Percentiles rank a stretch among this genome's conserved stretches.
Conservation (phyloP, 495 filamentous ascomycete species). For the Aspergillus biplanus region DNA sequence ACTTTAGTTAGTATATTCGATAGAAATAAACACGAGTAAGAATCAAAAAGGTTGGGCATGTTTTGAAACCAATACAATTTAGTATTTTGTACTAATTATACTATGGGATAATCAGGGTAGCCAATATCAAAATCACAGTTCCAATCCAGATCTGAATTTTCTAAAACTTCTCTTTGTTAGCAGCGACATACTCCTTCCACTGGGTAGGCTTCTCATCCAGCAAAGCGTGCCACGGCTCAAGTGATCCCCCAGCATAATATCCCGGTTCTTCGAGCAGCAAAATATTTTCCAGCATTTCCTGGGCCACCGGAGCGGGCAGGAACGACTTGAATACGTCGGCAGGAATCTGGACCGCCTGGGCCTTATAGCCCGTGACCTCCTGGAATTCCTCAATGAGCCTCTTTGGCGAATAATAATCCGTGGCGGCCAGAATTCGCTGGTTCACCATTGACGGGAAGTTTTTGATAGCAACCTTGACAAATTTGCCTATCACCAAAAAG, state of each 20-base stretch:
- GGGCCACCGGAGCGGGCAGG: slow-evolving; percentile 41
- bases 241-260: slow-evolving; percentile 48
- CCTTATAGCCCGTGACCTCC: slow-evolving; percentile 50
- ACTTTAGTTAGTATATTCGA: no score
- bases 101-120: no score
- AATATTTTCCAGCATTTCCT: slow-evolving; percentile 60
- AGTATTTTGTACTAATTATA: no score
- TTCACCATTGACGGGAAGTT: slow-evolving; percentile 25
- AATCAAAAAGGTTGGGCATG: no score
- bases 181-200: slow-evolving; percentile 11
- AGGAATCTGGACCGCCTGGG: slow-evolving; percentile 43
- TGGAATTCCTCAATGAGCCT: slow-evolving; percentile 55
- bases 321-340: slow-evolving; percentile 49
- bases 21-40: no score
- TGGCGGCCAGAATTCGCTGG: slow-evolving; percentile 42
- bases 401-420: slow-evolving; percentile 51
- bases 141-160: no score
- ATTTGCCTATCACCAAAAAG: slow-evolving; percentile 42
- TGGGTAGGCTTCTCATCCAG: slow-evolving; percentile 1
- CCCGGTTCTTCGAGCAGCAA: slow-evolving; percentile 50
- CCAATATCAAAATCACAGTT: no score
- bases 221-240: slow-evolving; percentile 1
- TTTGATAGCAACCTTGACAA: slow-evolving; percentile 52
- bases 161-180: slow-evolving; percentile 1
- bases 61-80: no score